These are phyloP conservation scores for Adansonia rubrostipa DNA, from an alignment of 441 rosid genomes.

Conservation along the genomic window DNA sequence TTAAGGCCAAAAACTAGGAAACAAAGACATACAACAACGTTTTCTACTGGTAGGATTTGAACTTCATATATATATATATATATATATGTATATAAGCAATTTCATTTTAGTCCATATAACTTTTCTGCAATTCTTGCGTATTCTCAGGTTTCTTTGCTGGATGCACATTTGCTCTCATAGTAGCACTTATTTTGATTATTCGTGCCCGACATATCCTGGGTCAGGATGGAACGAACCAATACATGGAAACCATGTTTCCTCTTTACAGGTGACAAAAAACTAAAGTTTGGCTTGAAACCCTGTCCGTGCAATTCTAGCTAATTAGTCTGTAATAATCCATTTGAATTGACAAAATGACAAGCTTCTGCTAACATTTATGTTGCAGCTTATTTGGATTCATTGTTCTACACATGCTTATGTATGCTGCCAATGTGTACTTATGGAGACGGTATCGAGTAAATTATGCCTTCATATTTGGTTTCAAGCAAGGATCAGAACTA, in stretches of 20 bases:
- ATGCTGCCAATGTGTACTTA: slow-evolving; percentile 32
- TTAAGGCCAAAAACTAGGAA: slow-evolving; percentile 62
- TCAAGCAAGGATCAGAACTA: slow-evolving; percentile 74
- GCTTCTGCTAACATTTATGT: neutral
- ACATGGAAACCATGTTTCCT: slow-evolving; percentile 80
- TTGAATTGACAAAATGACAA: slow-evolving; percentile 9
- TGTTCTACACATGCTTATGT: slow-evolving; percentile 66
- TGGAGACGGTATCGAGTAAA: slow-evolving; percentile 80
- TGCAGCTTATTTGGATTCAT: slow-evolving; percentile 76
- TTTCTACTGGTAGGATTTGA: slow-evolving; percentile 44
- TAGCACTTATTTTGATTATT: slow-evolving; percentile 51
- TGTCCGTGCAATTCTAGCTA: neutral
- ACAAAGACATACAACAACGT: slow-evolving; percentile 69
- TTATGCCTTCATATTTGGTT: slow-evolving; percentile 83
- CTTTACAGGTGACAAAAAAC: slow-evolving; percentile 56
- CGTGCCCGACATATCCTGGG: slow-evolving; percentile 54
- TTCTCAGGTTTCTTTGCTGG: slow-evolving; percentile 73
- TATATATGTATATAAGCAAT: neutral
- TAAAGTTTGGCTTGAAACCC: neutral
- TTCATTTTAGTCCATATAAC: neutral
- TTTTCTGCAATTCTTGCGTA: neutral
- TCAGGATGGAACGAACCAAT: slow-evolving; percentile 38
- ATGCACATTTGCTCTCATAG: slow-evolving; percentile 60
- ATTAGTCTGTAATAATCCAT: neutral
- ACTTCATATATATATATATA: neutral